Percentiles rank a stretch among this genome's conserved stretches.
Conservation (phyloP, 305 asterid species). For the Fraxinus baroniana region DNA sequence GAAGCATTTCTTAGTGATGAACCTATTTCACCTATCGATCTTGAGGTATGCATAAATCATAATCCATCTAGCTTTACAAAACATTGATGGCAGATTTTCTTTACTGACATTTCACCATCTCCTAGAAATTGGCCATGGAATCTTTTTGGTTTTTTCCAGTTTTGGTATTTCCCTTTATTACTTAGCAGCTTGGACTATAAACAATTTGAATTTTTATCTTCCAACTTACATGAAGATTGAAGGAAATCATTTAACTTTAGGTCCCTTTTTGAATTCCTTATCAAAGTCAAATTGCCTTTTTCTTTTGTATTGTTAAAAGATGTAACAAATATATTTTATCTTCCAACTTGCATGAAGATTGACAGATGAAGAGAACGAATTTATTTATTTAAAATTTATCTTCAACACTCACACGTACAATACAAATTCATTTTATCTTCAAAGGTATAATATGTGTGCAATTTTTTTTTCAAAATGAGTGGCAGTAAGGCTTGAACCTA, state of each 20-base stretch:
- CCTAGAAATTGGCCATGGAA: conserved; percentile 7
- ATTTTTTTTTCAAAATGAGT: background rate
- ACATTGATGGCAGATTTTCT: background rate
- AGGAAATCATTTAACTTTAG: background rate
- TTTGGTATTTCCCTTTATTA: conserved; percentile 4
- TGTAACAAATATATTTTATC: background rate
- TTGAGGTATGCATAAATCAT: conserved; percentile 56
- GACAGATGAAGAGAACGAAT: background rate
- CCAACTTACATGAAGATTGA: conserved; percentile 13
- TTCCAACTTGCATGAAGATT: conserved; percentile 12
- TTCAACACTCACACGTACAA: background rate
- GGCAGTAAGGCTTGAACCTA: background rate
- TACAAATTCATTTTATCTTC: background rate
- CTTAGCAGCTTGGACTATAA: background rate
- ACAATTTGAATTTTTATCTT: background rate
- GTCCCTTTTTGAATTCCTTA: background rate
- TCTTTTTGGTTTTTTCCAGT: background rate
- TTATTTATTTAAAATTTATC: background rate
- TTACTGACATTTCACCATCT: background rate
- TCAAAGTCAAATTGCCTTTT: background rate
- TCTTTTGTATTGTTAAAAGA: background rate
- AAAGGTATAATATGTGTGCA: background rate
- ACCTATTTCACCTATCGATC: conserved; percentile 75
- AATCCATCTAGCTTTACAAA: conserved; percentile 9
- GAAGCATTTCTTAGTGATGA: conserved; percentile 87